Evolutionary conservation across 495 filamentous ascomycete species (phyloP), one percentile per base, ranked within the genome.

Genomic region (Penicillium ochrochloron): DNA sequence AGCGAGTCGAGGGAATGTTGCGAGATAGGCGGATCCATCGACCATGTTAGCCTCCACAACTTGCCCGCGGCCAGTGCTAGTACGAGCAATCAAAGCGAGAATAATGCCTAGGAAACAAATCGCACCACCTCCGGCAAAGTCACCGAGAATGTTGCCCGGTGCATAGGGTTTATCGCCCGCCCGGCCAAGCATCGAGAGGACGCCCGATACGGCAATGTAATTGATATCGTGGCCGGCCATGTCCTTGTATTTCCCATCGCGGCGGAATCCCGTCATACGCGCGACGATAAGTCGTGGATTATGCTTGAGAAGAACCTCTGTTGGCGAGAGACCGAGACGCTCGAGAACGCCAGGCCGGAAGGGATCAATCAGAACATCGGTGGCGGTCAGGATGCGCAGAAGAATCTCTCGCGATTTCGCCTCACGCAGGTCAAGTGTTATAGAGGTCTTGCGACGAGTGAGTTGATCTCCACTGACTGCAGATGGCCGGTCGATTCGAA

Each of bases 221-320:
- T 98, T 98, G 73, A 98, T 97, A 73, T 98, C 94, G 68, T 98
- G 94, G n/a, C 94, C 94, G 0, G 94, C 94, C 93, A 97, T 97
- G 62, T 81, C 70, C 46, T 85, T 85, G 76, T 96, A 97, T 66
- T 87, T 88, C 1, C 94, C 93, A 70, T 94, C 92, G 27, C 93
- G 84, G 6, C 94, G 84, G 73, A 97, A 97, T 0, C 94, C 94
- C 7, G 93, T 94, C 80, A 97, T 85, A 17, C 94, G 89, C 6
- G 85, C 92, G 48, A 96, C 87, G 56, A 97, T 86, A 3, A 98
- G 77, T 2, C 89, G 83, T n/a, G 89, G 89, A 69, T 97, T 97
- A 5, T 74, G 75, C 54, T 85, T 81, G 3, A 93, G 79, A 3
- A 88, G 81, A 4, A 86, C 81, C 27, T 82, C 76, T 5, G 67